Base-by-base conservation (phyloP, 2,329 filamentous ascomycete species). In the Elsinoe australis region DNA sequence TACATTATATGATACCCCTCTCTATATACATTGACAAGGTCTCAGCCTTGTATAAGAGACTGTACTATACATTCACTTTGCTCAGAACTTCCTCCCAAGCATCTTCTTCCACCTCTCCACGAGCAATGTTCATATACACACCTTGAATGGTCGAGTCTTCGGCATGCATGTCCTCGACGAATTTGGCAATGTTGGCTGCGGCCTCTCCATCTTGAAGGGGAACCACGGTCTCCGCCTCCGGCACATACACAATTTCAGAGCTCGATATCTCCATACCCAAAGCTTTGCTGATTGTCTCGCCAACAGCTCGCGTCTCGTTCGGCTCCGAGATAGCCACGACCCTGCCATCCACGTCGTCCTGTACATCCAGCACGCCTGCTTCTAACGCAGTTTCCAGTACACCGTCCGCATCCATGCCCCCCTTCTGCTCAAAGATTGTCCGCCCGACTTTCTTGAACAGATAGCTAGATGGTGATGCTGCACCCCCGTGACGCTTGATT, bases 401-500 rank as follows among this genome's bases (percentile, higher is more conserved):
- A 31, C 88, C 82, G 44, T 92, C 79, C 4, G 78, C 74, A n/a
- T 70, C 71, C 9, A 75, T 54, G 1, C 64, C 70, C 1, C 76
- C 72, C 54, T 74, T 75, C 53, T 73, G 70, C 59, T 80, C 78
- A 59, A 95, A 82, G 3, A 82, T 71, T 21, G 88, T 75, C 46
- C 82, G 75, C 1, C 92, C 92, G 51, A 82, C 83, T 59, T 84
- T 85, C 49, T 85, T 76, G 63, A 98, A 98, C 58, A 94, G 75
- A 66, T 90, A 96, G 5, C 78, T 79, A 9, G 86, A 87, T 0
- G 88, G 79, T 5, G 85, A 83, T 2, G 79, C 69, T 2, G 73
- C 78, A 4, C 83, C 92, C 14, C 82, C 83, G 44, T 74, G 69
- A 51, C 81, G 79, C 63, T 88, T 94, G 48, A 94, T 73, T 2